Conservation (phyloP, 495 filamentous ascomycete species). For the Penicillium pulvis region DNA sequence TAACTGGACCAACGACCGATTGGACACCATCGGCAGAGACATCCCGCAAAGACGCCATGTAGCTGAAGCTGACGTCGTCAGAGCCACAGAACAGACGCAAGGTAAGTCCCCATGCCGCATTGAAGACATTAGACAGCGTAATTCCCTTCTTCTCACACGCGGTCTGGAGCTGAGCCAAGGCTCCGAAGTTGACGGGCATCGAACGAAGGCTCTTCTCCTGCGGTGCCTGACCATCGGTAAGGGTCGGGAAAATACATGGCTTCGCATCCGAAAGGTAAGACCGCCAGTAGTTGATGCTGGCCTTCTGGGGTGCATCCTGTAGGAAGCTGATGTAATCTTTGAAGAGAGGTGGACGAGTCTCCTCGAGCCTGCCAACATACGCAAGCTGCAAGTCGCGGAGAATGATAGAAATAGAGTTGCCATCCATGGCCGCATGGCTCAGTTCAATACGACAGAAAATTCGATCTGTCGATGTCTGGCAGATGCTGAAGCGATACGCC, state of each 20-base stretch:
- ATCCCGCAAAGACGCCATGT: constrained; percentile 55
- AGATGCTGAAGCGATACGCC: constrained; percentile 54
- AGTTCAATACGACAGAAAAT: constrained; percentile 58
- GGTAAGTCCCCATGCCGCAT: constrained; percentile 55
- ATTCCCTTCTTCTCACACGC: constrained; percentile 51
- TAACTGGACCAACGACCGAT: constrained; percentile 53
- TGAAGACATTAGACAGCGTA: constrained; percentile 55
- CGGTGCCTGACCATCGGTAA: constrained; percentile 34
- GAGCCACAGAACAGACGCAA: constrained; percentile 51
- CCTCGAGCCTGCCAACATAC: constrained; percentile 44
- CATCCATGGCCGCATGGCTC: constrained; percentile 58
- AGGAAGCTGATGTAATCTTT: constrained; percentile 57
- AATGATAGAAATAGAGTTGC: constrained; percentile 49
- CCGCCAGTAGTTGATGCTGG: constrained; percentile 56
- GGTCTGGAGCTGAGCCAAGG: constrained; percentile 32
- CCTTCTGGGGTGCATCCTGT: constrained; percentile 32
- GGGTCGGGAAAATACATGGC: constrained; percentile 55
- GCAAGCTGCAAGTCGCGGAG: constrained; percentile 48
- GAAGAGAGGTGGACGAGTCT: constrained; percentile 46
- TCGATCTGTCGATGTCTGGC: constrained; percentile 37
- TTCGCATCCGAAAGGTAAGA: constrained; percentile 48
- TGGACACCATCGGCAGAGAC: constrained; percentile 46
- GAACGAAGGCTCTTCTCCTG: constrained; percentile 33
- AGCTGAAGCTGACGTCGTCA: constrained; percentile 56
- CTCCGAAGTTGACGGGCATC: constrained; percentile 35